phyloP scores from a whole-genome alignment of 2,329 filamentous ascomycete genomes.

The Davidsoniella eucalypti region DNA sequence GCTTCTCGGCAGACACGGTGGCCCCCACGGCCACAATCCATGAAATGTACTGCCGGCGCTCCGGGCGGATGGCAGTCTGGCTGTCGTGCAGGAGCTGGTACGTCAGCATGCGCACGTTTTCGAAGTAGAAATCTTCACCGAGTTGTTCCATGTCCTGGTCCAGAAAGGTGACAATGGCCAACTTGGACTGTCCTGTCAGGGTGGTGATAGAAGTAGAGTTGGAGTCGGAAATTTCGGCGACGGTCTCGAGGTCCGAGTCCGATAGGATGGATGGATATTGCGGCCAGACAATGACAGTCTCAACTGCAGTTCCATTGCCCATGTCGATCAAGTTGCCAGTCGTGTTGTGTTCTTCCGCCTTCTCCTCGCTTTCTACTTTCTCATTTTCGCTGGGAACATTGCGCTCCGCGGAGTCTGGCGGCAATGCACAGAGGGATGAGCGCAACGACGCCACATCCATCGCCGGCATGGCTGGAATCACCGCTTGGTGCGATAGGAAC shows the following conservation, averaged over 20 bases:
- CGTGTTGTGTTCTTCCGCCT: too few relatives aligned
- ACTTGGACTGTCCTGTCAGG: conserved; percentile 8
- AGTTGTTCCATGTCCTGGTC: conserved; percentile 17
- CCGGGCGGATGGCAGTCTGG: conserved; percentile 18
- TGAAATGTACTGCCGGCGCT: conserved; percentile 16
- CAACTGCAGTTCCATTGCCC: too few relatives aligned
- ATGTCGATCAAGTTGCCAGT: too few relatives aligned
- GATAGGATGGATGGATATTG: conserved; percentile 10
- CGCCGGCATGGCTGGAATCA: too few relatives aligned
- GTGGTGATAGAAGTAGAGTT: neutral
- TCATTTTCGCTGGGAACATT: too few relatives aligned
- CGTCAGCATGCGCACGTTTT: conserved; percentile 22
- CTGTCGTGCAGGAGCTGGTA: conserved; percentile 26
- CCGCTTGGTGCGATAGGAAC: too few relatives aligned
- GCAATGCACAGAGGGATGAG: too few relatives aligned
- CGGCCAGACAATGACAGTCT: conserved; percentile 4
- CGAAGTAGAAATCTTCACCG: conserved; percentile 24
- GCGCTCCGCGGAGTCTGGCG: too few relatives aligned
- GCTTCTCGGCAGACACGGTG: conserved; percentile 19
- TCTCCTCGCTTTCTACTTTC: too few relatives aligned
- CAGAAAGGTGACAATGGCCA: conserved; percentile 24
- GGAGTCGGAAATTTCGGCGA: neutral
- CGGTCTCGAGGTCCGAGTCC: neutral
- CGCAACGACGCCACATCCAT: too few relatives aligned
- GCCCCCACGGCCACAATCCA: conserved; percentile 24